phyloP scores from a whole-genome alignment of 2,329 filamentous ascomycete genomes.

The Fusarium sambucinum region DNA sequence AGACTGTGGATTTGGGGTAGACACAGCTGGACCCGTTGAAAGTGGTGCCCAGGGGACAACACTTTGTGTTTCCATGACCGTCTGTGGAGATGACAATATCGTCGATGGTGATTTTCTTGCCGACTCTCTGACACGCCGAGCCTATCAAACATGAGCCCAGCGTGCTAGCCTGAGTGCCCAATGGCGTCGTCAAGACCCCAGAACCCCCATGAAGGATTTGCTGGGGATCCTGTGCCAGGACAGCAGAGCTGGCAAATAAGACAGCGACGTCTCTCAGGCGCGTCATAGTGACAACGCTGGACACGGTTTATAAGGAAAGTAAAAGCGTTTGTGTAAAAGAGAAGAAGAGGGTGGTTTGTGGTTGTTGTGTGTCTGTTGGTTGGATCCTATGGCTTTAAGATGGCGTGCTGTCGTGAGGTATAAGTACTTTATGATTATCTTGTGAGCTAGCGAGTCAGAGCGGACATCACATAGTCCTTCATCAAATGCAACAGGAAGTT shows the following conservation, averaged over 20 bases:
- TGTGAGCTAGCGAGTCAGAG: too few species aligned
- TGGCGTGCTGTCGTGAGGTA: neutral
- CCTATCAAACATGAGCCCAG: neutral
- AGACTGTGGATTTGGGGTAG: conserved; percentile 5
- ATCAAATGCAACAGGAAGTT: neutral
- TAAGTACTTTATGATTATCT: conserved; percentile 2
- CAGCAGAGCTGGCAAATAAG: neutral
- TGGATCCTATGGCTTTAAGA: neutral
- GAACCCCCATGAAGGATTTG: neutral
- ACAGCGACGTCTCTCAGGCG: neutral
- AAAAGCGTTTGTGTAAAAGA: neutral
- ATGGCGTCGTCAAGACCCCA: neutral
- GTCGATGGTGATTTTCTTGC: conserved; percentile 4
- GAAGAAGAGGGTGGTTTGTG: neutral
- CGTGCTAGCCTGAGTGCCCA: neutral
- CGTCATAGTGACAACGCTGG: neutral
- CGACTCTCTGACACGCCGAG: neutral
- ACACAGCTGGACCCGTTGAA: neutral
- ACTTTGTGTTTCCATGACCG: neutral
- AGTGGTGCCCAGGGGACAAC: conserved; percentile 1
- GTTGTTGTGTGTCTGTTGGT: neutral
- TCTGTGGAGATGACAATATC: conserved; percentile 4
- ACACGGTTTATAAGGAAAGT: neutral
- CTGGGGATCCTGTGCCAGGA: neutral
- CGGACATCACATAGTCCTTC: neutral